Percentiles rank a stretch among this genome's conserved stretches.
These are phyloP conservation scores for Neoboletus brunneissimus DNA, from an alignment of 768 basidiomycete species.

Conservation along the genomic window DNA sequence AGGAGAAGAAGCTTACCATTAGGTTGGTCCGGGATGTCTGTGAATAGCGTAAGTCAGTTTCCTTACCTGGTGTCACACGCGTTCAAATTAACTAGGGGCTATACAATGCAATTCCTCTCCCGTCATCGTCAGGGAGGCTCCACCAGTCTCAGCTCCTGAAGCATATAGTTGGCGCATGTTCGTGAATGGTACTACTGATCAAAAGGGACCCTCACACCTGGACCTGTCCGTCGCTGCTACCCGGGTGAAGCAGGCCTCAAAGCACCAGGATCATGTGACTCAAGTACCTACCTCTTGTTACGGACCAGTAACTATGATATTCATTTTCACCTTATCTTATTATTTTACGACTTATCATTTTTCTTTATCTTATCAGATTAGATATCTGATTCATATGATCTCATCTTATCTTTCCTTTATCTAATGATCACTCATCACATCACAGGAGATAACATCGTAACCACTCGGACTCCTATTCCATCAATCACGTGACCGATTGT, in stretches of 20 bases:
- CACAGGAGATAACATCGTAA: too few relatives aligned
- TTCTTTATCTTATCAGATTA: too few relatives aligned
- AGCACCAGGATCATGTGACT: not conserved
- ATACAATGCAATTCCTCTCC: not conserved
- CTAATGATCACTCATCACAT: too few relatives aligned
- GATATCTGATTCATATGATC: too few relatives aligned
- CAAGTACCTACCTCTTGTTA: too few relatives aligned
- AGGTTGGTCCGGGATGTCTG: not conserved
- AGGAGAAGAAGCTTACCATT: not conserved
- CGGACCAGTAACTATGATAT: too few relatives aligned
- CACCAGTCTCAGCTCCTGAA: not conserved
- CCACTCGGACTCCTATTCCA: too few relatives aligned
- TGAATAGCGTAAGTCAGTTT: not conserved
- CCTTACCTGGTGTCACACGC: not conserved
- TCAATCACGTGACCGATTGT: too few relatives aligned
- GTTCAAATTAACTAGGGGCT: not conserved
- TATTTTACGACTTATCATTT: too few relatives aligned
- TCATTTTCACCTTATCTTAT: too few relatives aligned
- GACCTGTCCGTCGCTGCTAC: not conserved
- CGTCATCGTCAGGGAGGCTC: not conserved
- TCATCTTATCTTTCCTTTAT: too few relatives aligned
- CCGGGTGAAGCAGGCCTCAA: not conserved
- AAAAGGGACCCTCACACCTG: not conserved
- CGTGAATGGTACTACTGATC: not conserved
- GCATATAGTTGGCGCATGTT: not conserved